A percentile compares a stretch with the other conserved stretches of the same genome.
These are phyloP conservation scores for Colletotrichum sp. DNA, from an alignment of 2,329 filamentous ascomycete genomes.

Conservation along the genomic window DNA sequence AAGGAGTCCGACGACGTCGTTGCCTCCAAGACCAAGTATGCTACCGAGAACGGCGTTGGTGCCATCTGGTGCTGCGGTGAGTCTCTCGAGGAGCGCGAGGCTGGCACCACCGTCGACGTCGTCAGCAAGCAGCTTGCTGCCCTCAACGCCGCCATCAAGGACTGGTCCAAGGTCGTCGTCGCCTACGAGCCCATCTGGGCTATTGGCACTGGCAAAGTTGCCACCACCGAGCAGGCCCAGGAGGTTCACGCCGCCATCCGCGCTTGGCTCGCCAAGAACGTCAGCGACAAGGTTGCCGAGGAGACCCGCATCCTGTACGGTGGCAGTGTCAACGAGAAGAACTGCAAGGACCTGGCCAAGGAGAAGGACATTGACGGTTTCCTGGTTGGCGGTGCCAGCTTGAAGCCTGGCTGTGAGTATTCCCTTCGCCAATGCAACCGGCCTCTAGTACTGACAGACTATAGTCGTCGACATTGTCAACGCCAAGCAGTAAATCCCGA, in stretches of 20 bases:
- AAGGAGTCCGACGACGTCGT: constrained; percentile 86
- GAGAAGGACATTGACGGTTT: constrained; percentile 97
- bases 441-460: constrained; percentile 7
- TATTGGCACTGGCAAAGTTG: constrained; percentile 92
- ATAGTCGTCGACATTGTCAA: constrained; percentile 66
- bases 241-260: constrained; percentile 94
- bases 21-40: constrained; percentile 92
- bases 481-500: constrained; percentile 49
- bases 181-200: constrained; percentile 99
- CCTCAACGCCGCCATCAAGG: constrained; percentile 74
- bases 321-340: constrained; percentile 97
- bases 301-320: constrained; percentile 95
- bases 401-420: constrained; percentile 89
- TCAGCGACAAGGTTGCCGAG: constrained; percentile 76
- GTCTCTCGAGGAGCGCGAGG: constrained; percentile 90
- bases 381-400: constrained; percentile 92
- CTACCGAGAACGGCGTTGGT: constrained; percentile 81
- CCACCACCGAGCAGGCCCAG: constrained; percentile 87
- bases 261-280: constrained; percentile 81
- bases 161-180: constrained; percentile 95
- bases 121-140: constrained; percentile 86
- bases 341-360: constrained; percentile 91
- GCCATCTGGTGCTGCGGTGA: constrained; percentile 99
- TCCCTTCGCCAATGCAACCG: not conserved
- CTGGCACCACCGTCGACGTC: constrained; percentile 81